Conservation (phyloP, 192 early-diverging fungal genomes). For the Linnemannia hyalina region DNA sequence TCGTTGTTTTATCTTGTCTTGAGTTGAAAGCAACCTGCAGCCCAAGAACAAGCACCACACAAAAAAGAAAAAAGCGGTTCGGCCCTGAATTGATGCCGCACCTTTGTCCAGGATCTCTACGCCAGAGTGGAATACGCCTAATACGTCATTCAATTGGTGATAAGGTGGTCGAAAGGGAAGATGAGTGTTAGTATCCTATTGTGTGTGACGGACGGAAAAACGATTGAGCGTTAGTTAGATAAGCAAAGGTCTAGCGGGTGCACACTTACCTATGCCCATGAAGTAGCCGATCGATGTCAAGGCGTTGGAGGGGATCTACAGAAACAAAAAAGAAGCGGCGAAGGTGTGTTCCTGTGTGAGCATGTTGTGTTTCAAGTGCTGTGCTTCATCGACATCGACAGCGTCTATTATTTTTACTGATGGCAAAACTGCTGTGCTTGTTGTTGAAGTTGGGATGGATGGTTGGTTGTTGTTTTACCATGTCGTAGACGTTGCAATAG, state of each 20-base stretch:
- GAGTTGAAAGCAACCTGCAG: background rate
- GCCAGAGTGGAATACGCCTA: slow-evolving; percentile 61
- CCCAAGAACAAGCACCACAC: background rate
- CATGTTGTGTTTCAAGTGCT: background rate
- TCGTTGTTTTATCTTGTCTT: background rate
- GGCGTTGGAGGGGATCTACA: slow-evolving; percentile 50
- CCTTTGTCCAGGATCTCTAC: slow-evolving; percentile 58
- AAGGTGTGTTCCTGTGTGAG: background rate
- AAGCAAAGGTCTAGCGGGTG: background rate
- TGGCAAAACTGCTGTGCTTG: background rate
- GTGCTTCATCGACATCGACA: background rate
- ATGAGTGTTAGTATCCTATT: background rate
- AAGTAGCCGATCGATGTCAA: slow-evolving; percentile 56
- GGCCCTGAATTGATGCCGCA: background rate
- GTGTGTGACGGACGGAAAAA: background rate
- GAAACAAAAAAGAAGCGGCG: background rate
- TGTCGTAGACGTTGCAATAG: slow-evolving; percentile 62
- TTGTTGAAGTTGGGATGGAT: background rate
- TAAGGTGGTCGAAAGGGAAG: background rate
- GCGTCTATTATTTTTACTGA: background rate
- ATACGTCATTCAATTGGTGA: background rate
- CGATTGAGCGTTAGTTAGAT: background rate
- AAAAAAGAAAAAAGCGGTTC: background rate
- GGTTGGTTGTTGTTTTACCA: slow-evolving; percentile 33
- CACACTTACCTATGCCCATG: slow-evolving; percentile 51